These are phyloP conservation scores for Curvularia lunata DNA, from an alignment of 2,329 filamentous ascomycete species.

Conservation along the genomic window DNA sequence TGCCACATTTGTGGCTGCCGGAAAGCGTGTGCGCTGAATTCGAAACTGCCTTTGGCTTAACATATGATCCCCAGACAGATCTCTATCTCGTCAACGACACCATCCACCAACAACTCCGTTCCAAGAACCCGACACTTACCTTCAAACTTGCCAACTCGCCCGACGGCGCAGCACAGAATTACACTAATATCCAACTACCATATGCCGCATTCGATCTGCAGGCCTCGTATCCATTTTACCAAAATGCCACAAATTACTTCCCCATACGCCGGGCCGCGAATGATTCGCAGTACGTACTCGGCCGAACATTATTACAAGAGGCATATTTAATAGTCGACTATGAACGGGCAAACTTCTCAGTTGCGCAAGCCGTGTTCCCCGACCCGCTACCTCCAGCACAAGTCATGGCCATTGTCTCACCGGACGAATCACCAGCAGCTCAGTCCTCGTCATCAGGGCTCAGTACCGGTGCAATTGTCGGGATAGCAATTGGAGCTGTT, in stretches of 20 bases:
- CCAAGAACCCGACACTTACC: conserved; percentile 46
- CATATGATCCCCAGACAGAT: conserved; percentile 46
- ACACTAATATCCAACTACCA: conserved; percentile 53
- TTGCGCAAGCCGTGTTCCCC: conserved; percentile 49
- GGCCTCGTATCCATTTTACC: conserved; percentile 60
- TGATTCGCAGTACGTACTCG: conserved; percentile 65
- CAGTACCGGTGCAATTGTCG: conserved; percentile 40
- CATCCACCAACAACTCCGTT: conserved; percentile 40
- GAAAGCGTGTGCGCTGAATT: conserved; percentile 49
- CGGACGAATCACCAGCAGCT: conserved; percentile 2
- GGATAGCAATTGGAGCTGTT: conserved; percentile 38
- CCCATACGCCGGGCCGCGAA: conserved; percentile 65
- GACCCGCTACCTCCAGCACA: conserved; percentile 39
- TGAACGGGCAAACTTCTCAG: conserved; percentile 55
- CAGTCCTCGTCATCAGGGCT: conserved; percentile 20
- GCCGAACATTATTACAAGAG: conserved; percentile 72
- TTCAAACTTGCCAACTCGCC: conserved; percentile 46
- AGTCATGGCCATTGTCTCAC: conserved; percentile 36
- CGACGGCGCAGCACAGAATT: conserved; percentile 41
- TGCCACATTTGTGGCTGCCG: conserved; percentile 52
- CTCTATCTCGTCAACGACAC: conserved; percentile 51
- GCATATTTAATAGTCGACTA: conserved; percentile 60
- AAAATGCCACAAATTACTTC: conserved; percentile 71
- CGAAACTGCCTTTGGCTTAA: conserved; percentile 49
- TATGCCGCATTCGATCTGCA: conserved; percentile 58